Evolutionary conservation across 768 basidiomycete genomes (phyloP).

Genomic region (Lentinula guzmanii): DNA sequence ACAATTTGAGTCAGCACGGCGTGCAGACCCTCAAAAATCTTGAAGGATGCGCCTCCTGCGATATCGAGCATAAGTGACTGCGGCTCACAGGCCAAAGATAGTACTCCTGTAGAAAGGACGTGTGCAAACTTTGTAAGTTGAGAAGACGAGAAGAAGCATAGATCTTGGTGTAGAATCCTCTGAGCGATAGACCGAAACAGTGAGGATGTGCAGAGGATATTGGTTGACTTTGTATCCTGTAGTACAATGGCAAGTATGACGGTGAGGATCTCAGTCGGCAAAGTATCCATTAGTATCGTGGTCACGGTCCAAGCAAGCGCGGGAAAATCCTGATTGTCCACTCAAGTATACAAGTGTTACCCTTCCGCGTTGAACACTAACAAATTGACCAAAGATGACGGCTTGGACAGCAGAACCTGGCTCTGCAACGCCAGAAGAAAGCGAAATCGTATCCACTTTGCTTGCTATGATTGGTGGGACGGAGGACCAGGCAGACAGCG

Average conservation of each 20-base stretch:
- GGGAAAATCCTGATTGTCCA: background rate
- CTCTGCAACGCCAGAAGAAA: background rate
- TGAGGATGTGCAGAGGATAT: constrained; percentile 16
- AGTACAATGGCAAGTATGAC: background rate
- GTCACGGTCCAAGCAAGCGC: background rate
- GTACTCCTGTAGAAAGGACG: constrained; percentile 7
- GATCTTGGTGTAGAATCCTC: constrained; percentile 17
- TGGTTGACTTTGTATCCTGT: background rate
- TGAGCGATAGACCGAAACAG: constrained; percentile 15
- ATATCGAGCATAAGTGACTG: constrained; percentile 21
- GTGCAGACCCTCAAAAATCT: constrained; percentile 20
- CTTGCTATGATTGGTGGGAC: background rate
- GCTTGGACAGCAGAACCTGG: background rate
- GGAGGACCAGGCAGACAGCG: background rate
- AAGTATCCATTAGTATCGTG: background rate
- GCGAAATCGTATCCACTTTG: background rate
- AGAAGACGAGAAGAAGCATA: constrained; percentile 16
- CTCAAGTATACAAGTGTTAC: background rate
- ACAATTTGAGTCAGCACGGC: constrained; percentile 20
- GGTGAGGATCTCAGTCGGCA: constrained; percentile 2
- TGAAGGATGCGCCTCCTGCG: constrained; percentile 21
- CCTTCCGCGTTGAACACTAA: background rate
- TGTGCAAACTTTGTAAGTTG: constrained; percentile 14
- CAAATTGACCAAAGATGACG: background rate
- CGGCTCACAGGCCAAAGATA: constrained; percentile 16